A percentile compares a stretch with the other conserved stretches of the same genome.
These are phyloP conservation scores for Xerocomellus chrysenteron DNA, from an alignment of 768 basidiomycete genomes.

Conservation along the genomic window DNA sequence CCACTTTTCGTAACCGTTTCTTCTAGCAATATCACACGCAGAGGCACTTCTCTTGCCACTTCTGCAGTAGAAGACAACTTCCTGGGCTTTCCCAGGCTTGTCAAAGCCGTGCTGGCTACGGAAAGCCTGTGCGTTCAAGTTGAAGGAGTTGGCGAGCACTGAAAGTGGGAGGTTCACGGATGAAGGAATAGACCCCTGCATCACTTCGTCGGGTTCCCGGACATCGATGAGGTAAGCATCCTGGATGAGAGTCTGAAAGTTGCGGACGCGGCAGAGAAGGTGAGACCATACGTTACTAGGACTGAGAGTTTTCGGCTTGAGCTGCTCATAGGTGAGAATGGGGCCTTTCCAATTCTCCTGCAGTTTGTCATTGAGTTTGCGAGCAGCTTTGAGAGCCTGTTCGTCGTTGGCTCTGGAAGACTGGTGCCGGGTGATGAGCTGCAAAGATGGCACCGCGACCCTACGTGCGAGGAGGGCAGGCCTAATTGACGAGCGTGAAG, in stretches of 20 bases:
- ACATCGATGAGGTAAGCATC: constrained; percentile 81
- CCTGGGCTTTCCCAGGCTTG: constrained; percentile 68
- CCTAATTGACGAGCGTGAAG: constrained; percentile 12
- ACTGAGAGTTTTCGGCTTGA: constrained; percentile 76
- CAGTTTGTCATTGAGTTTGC: constrained; percentile 34
- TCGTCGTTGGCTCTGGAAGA: constrained; percentile 31
- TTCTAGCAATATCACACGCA: constrained; percentile 77
- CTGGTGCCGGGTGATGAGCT: constrained; percentile 31
- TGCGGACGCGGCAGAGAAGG: neutral
- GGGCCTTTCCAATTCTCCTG: constrained; percentile 78
- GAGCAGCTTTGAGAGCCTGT: constrained; percentile 31
- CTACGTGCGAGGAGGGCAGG: constrained; percentile 6
- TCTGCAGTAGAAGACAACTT: constrained; percentile 87
- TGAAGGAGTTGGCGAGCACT: constrained; percentile 65
- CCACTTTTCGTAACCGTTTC: constrained; percentile 81
- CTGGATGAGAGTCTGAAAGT: constrained; percentile 37
- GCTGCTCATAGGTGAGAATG: constrained; percentile 71
- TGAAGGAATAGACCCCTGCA: constrained; percentile 90
- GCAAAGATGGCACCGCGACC: constrained; percentile 10
- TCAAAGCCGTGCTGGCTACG: constrained; percentile 66
- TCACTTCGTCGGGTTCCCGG: constrained; percentile 89
- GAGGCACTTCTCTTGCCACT: constrained; percentile 82
- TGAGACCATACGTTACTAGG: constrained; percentile 56
- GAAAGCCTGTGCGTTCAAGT: constrained; percentile 56
- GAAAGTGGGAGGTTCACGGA: constrained; percentile 88